These are phyloP conservation scores for Botrytis tulipae DNA, from an alignment of 2,329 filamentous ascomycete genomes.

Conservation along the genomic window DNA sequence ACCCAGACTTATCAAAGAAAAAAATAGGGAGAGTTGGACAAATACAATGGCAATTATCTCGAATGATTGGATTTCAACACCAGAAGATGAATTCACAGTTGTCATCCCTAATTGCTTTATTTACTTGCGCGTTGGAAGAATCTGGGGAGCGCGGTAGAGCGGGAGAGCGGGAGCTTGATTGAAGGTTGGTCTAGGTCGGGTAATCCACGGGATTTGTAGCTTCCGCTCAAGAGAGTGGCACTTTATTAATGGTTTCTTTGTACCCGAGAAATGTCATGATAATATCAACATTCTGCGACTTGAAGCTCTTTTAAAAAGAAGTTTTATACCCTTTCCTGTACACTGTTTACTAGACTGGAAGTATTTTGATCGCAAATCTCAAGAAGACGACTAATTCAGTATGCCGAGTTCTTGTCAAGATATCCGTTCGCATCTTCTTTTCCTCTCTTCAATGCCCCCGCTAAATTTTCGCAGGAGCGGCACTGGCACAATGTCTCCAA, in stretches of 20 bases:
- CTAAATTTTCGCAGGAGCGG: slow-evolving; percentile 63
- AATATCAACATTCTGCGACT: not conserved
- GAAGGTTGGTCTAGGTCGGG: not conserved
- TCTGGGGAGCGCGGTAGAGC: not conserved
- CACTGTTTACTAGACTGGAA: not conserved
- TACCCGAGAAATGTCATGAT: not conserved
- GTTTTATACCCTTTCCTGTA: not conserved
- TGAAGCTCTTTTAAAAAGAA: not conserved
- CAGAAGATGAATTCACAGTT: not conserved
- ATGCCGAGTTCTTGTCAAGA: slow-evolving; percentile 98
- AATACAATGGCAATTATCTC: not conserved
- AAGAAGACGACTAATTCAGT: slow-evolving; percentile 2
- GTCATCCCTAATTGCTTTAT: not conserved
- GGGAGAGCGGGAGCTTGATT: slow-evolving; percentile 1
- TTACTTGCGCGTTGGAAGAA: not conserved
- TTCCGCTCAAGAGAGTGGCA: not conserved
- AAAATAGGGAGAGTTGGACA: not conserved
- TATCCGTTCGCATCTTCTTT: slow-evolving; percentile 61
- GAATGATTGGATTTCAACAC: not conserved
- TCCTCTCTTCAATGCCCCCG: slow-evolving; percentile 13
- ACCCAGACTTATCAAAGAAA: not conserved
- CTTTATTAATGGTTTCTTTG: not conserved
- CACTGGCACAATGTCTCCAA: slow-evolving; percentile 91
- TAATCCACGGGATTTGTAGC: slow-evolving; percentile 6
- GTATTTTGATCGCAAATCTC: not conserved